phyloP scores from a whole-genome alignment of 352 stramenopile genomes.

The Globisporangium acanthophoron region DNA sequence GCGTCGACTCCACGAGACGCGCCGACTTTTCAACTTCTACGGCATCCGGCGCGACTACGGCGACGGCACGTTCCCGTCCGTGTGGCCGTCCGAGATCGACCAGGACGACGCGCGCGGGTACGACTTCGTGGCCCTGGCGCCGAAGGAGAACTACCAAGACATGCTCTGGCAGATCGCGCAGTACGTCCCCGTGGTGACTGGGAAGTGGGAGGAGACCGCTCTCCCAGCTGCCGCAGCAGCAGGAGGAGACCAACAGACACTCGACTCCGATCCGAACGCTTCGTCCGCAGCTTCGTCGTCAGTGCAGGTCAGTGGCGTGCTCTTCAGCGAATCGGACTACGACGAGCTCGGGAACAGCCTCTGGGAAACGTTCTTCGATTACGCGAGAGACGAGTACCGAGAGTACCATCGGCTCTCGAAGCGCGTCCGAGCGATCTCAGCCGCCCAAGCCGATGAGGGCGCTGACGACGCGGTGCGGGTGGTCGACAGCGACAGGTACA shows the following conservation, averaged over 20 bases:
- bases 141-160: slow-evolving; percentile 55
- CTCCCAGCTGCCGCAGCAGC: background rate
- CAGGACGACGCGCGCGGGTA: slow-evolving; percentile 70
- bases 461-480: background rate
- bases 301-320: slow-evolving; percentile 1
- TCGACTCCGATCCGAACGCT: background rate
- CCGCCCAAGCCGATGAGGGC: background rate
- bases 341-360: slow-evolving; percentile 50
- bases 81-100: slow-evolving; percentile 85
- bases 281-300: background rate
- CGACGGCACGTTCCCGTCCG: slow-evolving; percentile 86
- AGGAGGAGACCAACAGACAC: background rate
- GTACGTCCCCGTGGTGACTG: slow-evolving; percentile 44
- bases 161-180: slow-evolving; percentile 61
- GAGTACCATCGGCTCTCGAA: slow-evolving; percentile 71
- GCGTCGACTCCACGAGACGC: slow-evolving; percentile 61
- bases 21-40: slow-evolving; percentile 91
- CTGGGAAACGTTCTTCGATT: slow-evolving; percentile 71
- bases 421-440: slow-evolving; percentile 23
- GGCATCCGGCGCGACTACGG: slow-evolving; percentile 88
- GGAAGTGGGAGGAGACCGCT: slow-evolving; percentile 19
- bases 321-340: slow-evolving; percentile 40
- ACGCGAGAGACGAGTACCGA: slow-evolving; percentile 40
- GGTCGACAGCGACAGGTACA: background rate
- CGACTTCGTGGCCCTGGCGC: slow-evolving; percentile 52